Percentiles rank a stretch among this genome's conserved stretches.
Conservation (phyloP, 768 basidiomycete genomes). For the Leucosporidium yakuticum region DNA sequence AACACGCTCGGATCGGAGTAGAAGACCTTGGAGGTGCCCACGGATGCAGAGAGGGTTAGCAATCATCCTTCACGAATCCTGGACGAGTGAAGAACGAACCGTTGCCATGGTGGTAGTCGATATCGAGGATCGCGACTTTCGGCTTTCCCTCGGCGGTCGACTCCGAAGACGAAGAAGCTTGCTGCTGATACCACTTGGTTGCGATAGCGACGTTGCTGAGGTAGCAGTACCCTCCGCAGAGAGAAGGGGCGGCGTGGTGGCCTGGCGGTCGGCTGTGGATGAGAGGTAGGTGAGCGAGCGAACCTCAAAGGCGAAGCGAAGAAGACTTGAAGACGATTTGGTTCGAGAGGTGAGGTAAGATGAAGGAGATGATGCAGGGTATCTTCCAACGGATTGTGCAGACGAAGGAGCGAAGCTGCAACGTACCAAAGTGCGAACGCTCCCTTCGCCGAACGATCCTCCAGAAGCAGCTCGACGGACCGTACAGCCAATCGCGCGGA, state of each 20-base stretch:
- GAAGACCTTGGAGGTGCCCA: slow-evolving; percentile 42
- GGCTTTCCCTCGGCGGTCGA: background rate
- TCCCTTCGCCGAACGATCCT: background rate
- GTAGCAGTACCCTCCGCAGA: slow-evolving; percentile 46
- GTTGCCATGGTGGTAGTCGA: slow-evolving; percentile 47
- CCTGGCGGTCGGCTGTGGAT: slow-evolving; percentile 41
- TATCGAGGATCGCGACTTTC: slow-evolving; percentile 43
- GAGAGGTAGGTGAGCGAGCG: too few relatives aligned
- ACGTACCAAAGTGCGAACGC: slow-evolving; percentile 22
- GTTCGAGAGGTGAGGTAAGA: too few relatives aligned
- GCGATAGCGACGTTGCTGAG: slow-evolving; percentile 44
- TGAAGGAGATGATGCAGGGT: too few relatives aligned
- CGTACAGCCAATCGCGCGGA: slow-evolving; percentile 40
- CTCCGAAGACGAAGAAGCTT: background rate
- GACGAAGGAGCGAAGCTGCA: too few relatives aligned
- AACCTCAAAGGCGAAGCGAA: too few relatives aligned
- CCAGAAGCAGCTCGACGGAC: slow-evolving; percentile 33
- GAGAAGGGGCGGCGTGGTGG: slow-evolving; percentile 41
- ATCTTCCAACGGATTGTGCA: too few relatives aligned
- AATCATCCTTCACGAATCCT: too few relatives aligned
- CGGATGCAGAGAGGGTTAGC: background rate
- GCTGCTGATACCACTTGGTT: slow-evolving; percentile 39
- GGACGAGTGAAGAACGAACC: slow-evolving; percentile 34
- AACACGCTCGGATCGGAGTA: slow-evolving; percentile 42
- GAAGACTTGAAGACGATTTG: too few relatives aligned